Evolutionary conservation across 805 yeast species (phyloP).

Genomic region (Priceomyces haplophilus): DNA sequence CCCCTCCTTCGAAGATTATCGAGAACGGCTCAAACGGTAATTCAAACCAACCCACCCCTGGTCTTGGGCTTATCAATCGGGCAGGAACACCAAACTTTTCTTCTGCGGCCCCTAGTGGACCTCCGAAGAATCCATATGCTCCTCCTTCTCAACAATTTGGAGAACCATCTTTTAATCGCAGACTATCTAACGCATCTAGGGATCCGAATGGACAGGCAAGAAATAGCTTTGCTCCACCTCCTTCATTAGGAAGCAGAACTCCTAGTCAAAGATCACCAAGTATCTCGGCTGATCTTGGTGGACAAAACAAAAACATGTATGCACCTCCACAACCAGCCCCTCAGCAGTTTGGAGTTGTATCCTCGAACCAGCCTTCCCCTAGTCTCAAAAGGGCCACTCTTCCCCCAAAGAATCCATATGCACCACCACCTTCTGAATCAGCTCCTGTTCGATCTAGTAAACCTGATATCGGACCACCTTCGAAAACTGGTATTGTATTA

Average conservation of each 20-base stretch:
- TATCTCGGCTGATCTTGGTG: background rate
- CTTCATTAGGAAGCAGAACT: slow-evolving; percentile 4
- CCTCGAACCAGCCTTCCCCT: background rate
- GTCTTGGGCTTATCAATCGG: slow-evolving; percentile 21
- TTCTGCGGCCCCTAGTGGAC: slow-evolving; percentile 19
- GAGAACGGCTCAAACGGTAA: slow-evolving; percentile 12
- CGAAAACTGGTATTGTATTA: slow-evolving; percentile 19
- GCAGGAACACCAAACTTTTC: background rate
- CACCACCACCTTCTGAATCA: slow-evolving; percentile 15
- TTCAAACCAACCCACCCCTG: slow-evolving; percentile 4
- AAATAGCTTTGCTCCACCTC: slow-evolving; percentile 2
- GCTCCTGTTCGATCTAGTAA: slow-evolving; percentile 13
- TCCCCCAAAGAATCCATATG: slow-evolving; percentile 25
- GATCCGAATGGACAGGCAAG: slow-evolving; percentile 23
- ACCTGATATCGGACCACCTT: slow-evolving; percentile 12
- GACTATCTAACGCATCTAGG: slow-evolving; percentile 11
- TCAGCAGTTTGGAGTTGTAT: background rate
- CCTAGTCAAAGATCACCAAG: slow-evolving; percentile 7
- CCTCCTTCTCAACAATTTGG: slow-evolving; percentile 18
- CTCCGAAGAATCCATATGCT: slow-evolving; percentile 34
- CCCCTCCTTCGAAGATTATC: slow-evolving; percentile 10
- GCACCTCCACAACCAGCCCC: slow-evolving; percentile 17
- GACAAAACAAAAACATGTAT: slow-evolving; percentile 9
- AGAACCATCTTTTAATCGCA: background rate
- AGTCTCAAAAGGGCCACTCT: slow-evolving; percentile 2